Conservation (phyloP, 768 basidiomycete genomes). For the Zangia roseola region DNA sequence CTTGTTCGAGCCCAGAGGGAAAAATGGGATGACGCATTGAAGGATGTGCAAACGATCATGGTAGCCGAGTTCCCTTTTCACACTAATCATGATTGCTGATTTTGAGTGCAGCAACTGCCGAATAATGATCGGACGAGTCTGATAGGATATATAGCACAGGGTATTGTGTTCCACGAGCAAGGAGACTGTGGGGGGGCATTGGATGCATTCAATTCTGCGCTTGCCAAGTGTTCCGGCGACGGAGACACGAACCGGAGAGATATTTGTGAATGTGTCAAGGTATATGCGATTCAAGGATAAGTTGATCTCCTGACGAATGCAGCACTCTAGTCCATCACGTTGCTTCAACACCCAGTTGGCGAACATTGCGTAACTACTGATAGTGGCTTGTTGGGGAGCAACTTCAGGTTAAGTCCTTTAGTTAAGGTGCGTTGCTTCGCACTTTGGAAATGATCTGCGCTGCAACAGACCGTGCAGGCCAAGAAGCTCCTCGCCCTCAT, state of each 20-base stretch:
- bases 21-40: slow-evolving; percentile 5
- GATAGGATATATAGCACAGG: slow-evolving; percentile 6
- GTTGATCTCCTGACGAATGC: too few relatives aligned
- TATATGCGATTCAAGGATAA: not conserved
- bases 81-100: not conserved
- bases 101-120: not conserved
- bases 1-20: slow-evolving; percentile 8
- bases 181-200: not conserved
- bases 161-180: not conserved
- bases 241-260: too few relatives aligned
- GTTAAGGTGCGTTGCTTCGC: not conserved
- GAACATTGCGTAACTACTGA: too few relatives aligned
- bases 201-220: not conserved
- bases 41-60: not conserved
- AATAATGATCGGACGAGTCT: not conserved
- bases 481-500: not conserved
- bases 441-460: too few relatives aligned
- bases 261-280: slow-evolving; percentile 7
- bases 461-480: slow-evolving; percentile 3
- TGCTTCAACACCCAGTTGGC: too few relatives aligned
- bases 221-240: not conserved
- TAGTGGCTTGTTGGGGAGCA: not conserved
- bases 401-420: not conserved
- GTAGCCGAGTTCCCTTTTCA: not conserved
- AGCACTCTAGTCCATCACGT: not conserved